Percentiles rank a stretch among this genome's conserved stretches.
These are phyloP conservation scores for Entamoeba dispar DNA, from an alignment of 208 protist genomes.

Conservation along the genomic window DNA sequence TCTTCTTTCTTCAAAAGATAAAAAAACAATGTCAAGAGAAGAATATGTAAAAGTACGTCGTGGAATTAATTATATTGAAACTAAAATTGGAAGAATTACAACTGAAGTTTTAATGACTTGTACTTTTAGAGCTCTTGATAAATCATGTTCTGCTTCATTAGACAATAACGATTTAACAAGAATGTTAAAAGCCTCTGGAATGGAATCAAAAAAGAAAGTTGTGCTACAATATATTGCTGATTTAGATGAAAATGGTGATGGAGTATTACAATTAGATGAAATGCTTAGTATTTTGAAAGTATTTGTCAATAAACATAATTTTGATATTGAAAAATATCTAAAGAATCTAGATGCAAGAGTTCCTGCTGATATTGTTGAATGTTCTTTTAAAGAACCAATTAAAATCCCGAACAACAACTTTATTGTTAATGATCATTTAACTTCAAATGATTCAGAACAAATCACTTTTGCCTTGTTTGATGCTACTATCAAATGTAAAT, in stretches of 20 bases:
- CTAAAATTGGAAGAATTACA: background rate
- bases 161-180: background rate
- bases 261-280: background rate
- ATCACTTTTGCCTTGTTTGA: background rate
- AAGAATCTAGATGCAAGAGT: background rate
- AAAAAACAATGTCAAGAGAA: background rate
- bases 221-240: background rate
- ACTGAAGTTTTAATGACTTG: background rate
- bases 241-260: background rate
- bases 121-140: background rate
- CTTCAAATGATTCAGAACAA: background rate
- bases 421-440: background rate
- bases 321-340: background rate
- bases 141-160: background rate
- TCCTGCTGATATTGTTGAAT: background rate
- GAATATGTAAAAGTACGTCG: background rate
- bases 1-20: background rate
- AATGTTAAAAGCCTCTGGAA: background rate
- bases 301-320: background rate
- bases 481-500: background rate
- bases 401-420: no score
- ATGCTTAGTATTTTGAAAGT: background rate
- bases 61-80: background rate
- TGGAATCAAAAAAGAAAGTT: background rate
- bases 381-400: background rate